Conservation (phyloP, 495 filamentous ascomycete species). For the Bathelium albidoporum region DNA sequence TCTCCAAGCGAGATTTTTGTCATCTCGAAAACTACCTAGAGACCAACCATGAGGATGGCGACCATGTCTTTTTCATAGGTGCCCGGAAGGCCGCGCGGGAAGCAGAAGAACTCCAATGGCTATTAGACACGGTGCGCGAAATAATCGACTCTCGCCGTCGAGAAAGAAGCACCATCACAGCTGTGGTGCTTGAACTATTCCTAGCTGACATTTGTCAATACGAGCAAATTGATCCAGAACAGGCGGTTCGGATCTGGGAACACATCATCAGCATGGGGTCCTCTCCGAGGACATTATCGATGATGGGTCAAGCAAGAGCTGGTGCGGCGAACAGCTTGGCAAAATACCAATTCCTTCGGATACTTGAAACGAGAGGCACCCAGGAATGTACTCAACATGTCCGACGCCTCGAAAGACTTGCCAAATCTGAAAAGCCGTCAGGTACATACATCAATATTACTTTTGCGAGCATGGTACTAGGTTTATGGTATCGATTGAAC, state of each 20-base stretch:
- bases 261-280: constrained; percentile 2
- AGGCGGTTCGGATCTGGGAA: constrained; percentile 8
- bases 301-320: background rate
- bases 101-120: constrained; percentile 4
- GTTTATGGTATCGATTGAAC: constrained; percentile 8
- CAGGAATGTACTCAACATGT: background rate
- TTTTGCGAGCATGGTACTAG: background rate
- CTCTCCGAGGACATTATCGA: background rate
- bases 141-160: constrained; percentile 6
- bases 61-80: background rate
- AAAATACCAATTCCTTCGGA: background rate
- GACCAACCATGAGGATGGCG: background rate
- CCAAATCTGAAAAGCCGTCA: background rate
- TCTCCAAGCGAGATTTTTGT: background rate
- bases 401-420: constrained; percentile 7
- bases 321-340: background rate
- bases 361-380: background rate
- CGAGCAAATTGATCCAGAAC: background rate
- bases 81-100: background rate
- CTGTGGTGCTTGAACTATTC: constrained; percentile 6
- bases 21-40: constrained; percentile 6
- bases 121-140: background rate
- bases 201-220: constrained; percentile 1
- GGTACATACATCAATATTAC: background rate
- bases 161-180: constrained; percentile 1